A percentile compares a stretch with the other conserved stretches of the same genome.
phyloP scores from a whole-genome alignment of 371 early-diverging fungal genomes.

The Mucor saturninus region DNA sequence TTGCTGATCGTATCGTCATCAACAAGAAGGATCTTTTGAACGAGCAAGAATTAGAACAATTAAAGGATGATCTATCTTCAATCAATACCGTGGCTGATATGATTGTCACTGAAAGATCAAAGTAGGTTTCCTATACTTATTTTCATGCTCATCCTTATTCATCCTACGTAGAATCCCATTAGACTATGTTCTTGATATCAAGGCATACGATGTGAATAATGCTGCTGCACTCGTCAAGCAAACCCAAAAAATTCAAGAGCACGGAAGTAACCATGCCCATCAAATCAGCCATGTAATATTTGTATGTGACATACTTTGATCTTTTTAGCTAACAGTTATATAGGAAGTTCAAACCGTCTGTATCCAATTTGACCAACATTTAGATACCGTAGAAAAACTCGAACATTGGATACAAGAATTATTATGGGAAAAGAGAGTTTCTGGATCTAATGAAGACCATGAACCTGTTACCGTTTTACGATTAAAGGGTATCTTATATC shows the following conservation, averaged over 20 bases:
- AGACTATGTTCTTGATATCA: slow-evolving; percentile 76
- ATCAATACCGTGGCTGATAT: slow-evolving; percentile 73
- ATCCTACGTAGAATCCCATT: slow-evolving; percentile 61
- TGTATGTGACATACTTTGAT: not conserved
- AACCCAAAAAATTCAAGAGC: slow-evolving; percentile 39
- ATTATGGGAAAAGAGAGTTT: slow-evolving; percentile 84
- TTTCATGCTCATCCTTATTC: not conserved
- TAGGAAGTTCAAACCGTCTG: slow-evolving; percentile 63
- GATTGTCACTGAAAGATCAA: slow-evolving; percentile 59
- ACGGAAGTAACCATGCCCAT: slow-evolving; percentile 38
- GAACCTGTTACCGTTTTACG: slow-evolving; percentile 70
- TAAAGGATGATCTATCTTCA: slow-evolving; percentile 57
- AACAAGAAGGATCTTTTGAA: slow-evolving; percentile 92
- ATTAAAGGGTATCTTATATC: slow-evolving; percentile 80
- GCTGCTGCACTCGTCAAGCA: slow-evolving; percentile 38
- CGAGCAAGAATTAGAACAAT: slow-evolving; percentile 42
- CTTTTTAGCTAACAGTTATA: not conserved
- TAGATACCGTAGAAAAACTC: slow-evolving; percentile 46
- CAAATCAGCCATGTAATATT: slow-evolving; percentile 49
- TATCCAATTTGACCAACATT: slow-evolving; percentile 46
- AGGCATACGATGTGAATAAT: slow-evolving; percentile 69
- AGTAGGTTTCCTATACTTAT: slow-evolving; percentile 24
- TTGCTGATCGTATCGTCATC: slow-evolving; percentile 92
- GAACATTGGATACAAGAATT: slow-evolving; percentile 91
- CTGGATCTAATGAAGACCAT: slow-evolving; percentile 28